Evolutionary conservation across 116 monocot species (phyloP).

Genomic region (Cymodocea nodosa): DNA sequence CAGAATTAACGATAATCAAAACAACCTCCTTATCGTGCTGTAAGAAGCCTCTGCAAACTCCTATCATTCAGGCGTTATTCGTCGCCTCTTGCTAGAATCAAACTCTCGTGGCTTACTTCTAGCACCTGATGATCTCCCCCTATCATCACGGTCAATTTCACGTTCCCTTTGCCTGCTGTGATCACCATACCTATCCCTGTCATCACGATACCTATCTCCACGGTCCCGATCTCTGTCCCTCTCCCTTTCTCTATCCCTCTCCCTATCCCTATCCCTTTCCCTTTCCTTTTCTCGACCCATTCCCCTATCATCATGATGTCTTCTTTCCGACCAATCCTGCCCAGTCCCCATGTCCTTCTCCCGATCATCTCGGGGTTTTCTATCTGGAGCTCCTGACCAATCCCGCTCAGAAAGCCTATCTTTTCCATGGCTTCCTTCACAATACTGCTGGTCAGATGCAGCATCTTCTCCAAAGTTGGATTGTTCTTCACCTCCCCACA

Average conservation of each 20-base stretch:
- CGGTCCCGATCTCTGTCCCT: slow-evolving; percentile 29
- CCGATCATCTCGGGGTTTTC: slow-evolving; percentile 48
- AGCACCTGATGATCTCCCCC: slow-evolving; percentile 49
- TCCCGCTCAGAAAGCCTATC: slow-evolving; percentile 50
- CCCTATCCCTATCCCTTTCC: slow-evolving; percentile 48
- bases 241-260: slow-evolving; percentile 47
- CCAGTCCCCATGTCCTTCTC: slow-evolving; percentile 45
- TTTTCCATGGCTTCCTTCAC: slow-evolving; percentile 63
- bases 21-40: slow-evolving; percentile 10
- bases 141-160: slow-evolving; percentile 46
- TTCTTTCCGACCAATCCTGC: slow-evolving; percentile 44
- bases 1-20: no score
- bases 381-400: slow-evolving; percentile 38
- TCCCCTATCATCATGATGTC: slow-evolving; percentile 51
- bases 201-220: slow-evolving; percentile 33
- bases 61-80: slow-evolving; percentile 5
- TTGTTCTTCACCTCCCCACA: slow-evolving; percentile 81
- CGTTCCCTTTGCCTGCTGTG: slow-evolving; percentile 19
- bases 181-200: slow-evolving; percentile 26
- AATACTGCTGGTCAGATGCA: slow-evolving; percentile 81
- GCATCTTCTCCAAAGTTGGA: slow-evolving; percentile 94
- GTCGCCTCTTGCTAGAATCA: slow-evolving; percentile 20
- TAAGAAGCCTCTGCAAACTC: background rate
- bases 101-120: slow-evolving; percentile 46
- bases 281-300: slow-evolving; percentile 33